A percentile compares a stretch with the other conserved stretches of the same genome.
These are phyloP conservation scores for Citrus maxima DNA, from an alignment of 345 rosid species.

Conservation along the genomic window DNA sequence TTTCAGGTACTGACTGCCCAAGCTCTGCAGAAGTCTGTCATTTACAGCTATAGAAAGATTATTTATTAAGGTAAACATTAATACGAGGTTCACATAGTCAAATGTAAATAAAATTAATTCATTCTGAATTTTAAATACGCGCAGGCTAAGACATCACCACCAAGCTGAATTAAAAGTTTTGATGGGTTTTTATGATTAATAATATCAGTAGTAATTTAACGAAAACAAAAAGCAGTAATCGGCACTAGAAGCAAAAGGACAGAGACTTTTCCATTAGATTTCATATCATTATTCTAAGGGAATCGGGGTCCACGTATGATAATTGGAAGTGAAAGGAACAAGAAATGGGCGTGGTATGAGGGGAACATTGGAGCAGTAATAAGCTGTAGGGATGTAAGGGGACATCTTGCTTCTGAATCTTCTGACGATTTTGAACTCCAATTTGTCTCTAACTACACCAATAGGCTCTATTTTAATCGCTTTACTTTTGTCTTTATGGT, in stretches of 20 bases:
- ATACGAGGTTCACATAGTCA: too few species aligned
- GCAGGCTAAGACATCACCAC: too few species aligned
- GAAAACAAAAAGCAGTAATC: slow-evolving; percentile 3
- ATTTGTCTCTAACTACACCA: slow-evolving; percentile 20
- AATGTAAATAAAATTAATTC: too few species aligned
- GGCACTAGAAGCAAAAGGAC: not conserved
- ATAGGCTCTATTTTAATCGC: not conserved
- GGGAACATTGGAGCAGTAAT: slow-evolving; percentile 54
- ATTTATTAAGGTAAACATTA: not conserved
- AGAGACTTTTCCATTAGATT: not conserved
- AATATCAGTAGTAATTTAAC: not conserved
- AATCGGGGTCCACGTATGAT: slow-evolving; percentile 20
- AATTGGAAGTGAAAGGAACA: slow-evolving; percentile 26
- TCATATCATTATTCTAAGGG: not conserved
- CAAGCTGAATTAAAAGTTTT: too few species aligned
- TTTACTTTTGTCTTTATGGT: not conserved
- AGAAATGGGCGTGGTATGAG: slow-evolving; percentile 39
- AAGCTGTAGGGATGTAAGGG: slow-evolving; percentile 60
- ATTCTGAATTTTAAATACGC: too few species aligned
- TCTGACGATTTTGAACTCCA: slow-evolving; percentile 23
- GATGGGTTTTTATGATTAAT: too few species aligned
- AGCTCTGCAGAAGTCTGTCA: slow-evolving; percentile 7
- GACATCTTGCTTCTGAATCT: slow-evolving; percentile 41
- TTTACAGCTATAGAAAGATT: not conserved
- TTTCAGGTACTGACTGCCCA: too few species aligned